phyloP scores from a whole-genome alignment of 345 rosid genomes.

The Camelina sativa region DNA sequence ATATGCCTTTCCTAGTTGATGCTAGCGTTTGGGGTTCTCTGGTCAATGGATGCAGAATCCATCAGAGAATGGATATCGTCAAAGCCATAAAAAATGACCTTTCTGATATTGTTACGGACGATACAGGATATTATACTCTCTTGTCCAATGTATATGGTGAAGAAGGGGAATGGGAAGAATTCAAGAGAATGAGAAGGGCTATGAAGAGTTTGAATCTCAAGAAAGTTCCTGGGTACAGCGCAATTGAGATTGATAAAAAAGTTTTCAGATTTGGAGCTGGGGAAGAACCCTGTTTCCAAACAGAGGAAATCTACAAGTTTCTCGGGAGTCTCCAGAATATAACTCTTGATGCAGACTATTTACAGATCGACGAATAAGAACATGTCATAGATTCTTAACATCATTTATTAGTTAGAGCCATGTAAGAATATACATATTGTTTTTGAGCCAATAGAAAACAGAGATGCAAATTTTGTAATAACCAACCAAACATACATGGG shows the following conservation, averaged over 20 bases:
- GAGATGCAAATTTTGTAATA: conserved; percentile 24
- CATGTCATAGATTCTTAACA: conserved; percentile 17
- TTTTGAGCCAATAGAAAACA: conserved; percentile 10
- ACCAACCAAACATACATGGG: conserved; percentile 39
- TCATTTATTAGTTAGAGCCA: conserved; percentile 19
- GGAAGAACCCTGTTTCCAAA: conserved; percentile 28
- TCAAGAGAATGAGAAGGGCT: conserved; percentile 51
- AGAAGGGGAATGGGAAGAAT: conserved; percentile 76
- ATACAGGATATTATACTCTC: conserved; percentile 70
- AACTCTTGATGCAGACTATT: conserved; percentile 29
- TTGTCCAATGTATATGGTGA: conserved; percentile 79
- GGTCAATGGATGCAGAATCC: conserved; percentile 80
- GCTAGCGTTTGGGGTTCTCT: conserved; percentile 75
- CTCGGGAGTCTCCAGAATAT: conserved; percentile 38
- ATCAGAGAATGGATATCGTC: conserved; percentile 69
- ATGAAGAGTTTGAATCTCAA: conserved; percentile 53
- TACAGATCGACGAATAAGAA: conserved; percentile 15
- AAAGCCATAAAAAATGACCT: conserved; percentile 54
- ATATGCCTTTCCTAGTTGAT: conserved; percentile 68
- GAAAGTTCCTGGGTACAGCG: conserved; percentile 75
- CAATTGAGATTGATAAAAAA: conserved; percentile 40
- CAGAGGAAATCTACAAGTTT: conserved; percentile 31
- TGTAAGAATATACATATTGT: conserved; percentile 12
- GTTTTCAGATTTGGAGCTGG: conserved; percentile 48
- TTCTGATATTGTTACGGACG: conserved; percentile 50